A percentile compares a stretch with the other conserved stretches of the same genome.
These are phyloP conservation scores for Grosmannia penicillata DNA, from an alignment of 2,329 filamentous ascomycete genomes.

Conservation along the genomic window DNA sequence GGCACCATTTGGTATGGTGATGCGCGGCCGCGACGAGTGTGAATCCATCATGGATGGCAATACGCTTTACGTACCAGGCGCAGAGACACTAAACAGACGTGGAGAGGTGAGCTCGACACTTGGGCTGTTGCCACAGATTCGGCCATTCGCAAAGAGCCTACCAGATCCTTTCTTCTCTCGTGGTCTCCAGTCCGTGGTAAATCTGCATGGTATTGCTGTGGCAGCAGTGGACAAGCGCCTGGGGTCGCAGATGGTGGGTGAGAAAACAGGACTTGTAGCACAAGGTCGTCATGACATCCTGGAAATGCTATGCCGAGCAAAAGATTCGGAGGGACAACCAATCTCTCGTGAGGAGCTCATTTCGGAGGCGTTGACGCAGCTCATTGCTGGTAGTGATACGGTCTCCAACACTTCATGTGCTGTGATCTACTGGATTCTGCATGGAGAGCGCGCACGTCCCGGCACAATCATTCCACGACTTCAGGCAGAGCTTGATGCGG, in stretches of 20 bases:
- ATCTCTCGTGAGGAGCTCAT: constrained; percentile 7
- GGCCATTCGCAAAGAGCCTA: constrained; percentile 3
- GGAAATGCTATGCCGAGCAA: constrained; percentile 7
- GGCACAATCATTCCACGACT: constrained; percentile 5
- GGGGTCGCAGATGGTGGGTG: constrained; percentile 1
- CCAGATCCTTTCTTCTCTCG: constrained; percentile 7
- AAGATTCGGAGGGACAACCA: constrained; percentile 2
- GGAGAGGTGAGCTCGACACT: constrained; percentile 9
- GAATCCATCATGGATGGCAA: constrained; percentile 2
- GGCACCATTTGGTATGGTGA: constrained; percentile 20
- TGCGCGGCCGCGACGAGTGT: constrained; percentile 7
- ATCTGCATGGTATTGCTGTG: constrained; percentile 8
- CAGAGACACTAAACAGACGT: constrained; percentile 8
- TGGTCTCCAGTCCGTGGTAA: constrained; percentile 5
- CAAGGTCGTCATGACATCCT: constrained; percentile 8
- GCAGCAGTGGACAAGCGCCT: constrained; percentile 8
- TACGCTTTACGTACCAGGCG: constrained; percentile 6
- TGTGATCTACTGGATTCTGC: constrained; percentile 8
- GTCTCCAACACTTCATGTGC: constrained; percentile 9
- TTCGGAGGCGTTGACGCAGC: constrained; percentile 8
- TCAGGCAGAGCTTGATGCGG: constrained; percentile 7
- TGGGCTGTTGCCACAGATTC: constrained; percentile 5
- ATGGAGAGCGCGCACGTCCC: constrained; percentile 6
- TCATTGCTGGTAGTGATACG: constrained; percentile 9
- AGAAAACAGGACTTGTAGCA: constrained; percentile 2